Base-by-base conservation (phyloP, 2,329 filamentous ascomycete species). In the Cordyceps cateniannulata region DNA sequence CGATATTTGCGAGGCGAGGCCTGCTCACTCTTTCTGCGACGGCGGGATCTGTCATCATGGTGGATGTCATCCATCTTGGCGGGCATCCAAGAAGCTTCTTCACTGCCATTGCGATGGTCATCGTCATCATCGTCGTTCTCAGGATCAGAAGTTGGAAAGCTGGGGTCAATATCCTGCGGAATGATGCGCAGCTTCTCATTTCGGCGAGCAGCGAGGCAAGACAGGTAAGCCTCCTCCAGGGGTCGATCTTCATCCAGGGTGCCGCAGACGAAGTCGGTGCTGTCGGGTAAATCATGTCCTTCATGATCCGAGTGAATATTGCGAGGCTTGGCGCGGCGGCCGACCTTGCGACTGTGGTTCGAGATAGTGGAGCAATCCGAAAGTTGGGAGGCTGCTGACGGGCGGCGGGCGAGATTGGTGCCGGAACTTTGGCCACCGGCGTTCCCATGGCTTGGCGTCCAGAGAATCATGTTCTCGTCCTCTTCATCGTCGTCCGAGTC, bases 191-290 rank as follows among this genome's bases (percentile, higher is more conserved):
- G 88, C 76, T 93, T 96, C 66, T 88, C 87, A 51, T 87, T 87
- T 67, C 92, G 88, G 66, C 90, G 87, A 60, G 90, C 87, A 69
- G 93, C 89, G 62, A 96, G 82, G 68, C 89, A 91, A 2, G 90
- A 90, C 60, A 96, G 83, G 72, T 97, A 99, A 0, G 91, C 93
- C 66, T 93, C 91, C 72, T 99, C 95, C n/a, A 98, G 77, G 3
- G 92, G 91, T 49, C 91, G 87, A 69, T 99, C 95, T 74, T 99
- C 95, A 66, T 99, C 95, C 22, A 99, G 81, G 1, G 95, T 99
- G 62, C 95, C 95, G 69, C 95, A 98, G n/a, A 99, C 95, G 66
- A 99, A 99, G 73, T 99, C 95, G 16, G 95, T 98, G 74, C 93
- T 97, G 73, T 99, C 95, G 1, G 95, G 95, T 12, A 99, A 80